These are phyloP conservation scores for Pyrrhoderma lamaoense DNA, from an alignment of 1,284 basidiomycete genomes.

Conservation along the genomic window DNA sequence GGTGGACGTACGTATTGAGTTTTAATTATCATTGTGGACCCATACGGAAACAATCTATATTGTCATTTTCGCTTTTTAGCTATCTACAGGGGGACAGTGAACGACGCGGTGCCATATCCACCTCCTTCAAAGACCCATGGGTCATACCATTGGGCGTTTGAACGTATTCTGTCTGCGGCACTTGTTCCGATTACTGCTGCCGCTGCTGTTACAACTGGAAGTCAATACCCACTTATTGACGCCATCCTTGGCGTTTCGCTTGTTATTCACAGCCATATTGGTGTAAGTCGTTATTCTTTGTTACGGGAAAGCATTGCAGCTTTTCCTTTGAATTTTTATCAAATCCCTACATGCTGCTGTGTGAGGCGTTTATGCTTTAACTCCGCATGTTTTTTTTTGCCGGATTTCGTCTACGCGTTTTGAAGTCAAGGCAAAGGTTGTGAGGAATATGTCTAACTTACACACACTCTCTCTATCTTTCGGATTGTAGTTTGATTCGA, in stretches of 20 bases:
- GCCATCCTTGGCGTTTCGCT: constrained; percentile 82
- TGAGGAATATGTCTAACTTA: no score
- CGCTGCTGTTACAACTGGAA: constrained; percentile 67
- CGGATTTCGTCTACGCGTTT: no score
- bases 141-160: constrained; percentile 97
- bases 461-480: background rate
- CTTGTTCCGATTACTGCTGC: constrained; percentile 86
- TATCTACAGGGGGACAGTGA: constrained; percentile 89
- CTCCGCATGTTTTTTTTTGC: no score
- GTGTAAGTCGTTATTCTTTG: constrained; percentile 41
- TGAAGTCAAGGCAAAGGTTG: no score
- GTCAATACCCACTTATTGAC: constrained; percentile 77
- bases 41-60: background rate
- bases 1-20: constrained; percentile 56
- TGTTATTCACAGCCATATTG: constrained; percentile 93
- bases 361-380: no score
- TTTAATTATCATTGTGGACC: background rate
- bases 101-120: constrained; percentile 91
- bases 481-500: constrained; percentile 60
- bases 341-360: no score
- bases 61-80: constrained; percentile 43
- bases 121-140: constrained; percentile 77
- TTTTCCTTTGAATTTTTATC: background rate
- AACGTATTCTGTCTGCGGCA: constrained; percentile 81
- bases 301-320: background rate